phyloP scores from a whole-genome alignment of 1,284 basidiomycete genomes.

The Ustilago cynodontis region DNA sequence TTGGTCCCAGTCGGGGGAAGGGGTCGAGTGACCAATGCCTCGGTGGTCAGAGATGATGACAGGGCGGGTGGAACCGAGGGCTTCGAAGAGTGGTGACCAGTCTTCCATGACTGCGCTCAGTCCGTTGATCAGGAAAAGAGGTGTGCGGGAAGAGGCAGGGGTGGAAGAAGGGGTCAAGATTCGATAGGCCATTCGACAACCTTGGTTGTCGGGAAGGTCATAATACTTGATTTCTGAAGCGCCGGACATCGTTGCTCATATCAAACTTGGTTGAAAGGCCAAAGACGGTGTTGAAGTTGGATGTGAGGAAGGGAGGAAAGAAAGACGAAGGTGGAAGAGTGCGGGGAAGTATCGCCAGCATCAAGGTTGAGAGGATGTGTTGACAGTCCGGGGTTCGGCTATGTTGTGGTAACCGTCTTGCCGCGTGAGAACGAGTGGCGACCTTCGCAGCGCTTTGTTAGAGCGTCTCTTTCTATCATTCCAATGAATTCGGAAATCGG shows the following conservation, averaged over 20 bases:
- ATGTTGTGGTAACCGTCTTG: neutral
- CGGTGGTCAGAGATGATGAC: slow-evolving; percentile 65
- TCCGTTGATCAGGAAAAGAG: slow-evolving; percentile 65
- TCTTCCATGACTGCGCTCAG: slow-evolving; percentile 65
- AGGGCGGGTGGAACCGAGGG: slow-evolving; percentile 39
- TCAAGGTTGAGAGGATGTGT: too few relatives aligned
- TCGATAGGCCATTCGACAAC: slow-evolving; percentile 51
- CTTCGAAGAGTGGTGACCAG: slow-evolving; percentile 60
- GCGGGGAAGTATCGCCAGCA: too few relatives aligned
- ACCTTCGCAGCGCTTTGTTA: neutral
- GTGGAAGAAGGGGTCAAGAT: slow-evolving; percentile 8
- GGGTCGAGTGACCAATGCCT: slow-evolving; percentile 58
- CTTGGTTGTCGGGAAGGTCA: slow-evolving; percentile 13
- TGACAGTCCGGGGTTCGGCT: slow-evolving; percentile 9
- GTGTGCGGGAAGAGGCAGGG: slow-evolving; percentile 9
- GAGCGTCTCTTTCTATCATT: too few relatives aligned
- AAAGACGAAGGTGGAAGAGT: neutral
- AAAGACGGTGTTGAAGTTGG: neutral
- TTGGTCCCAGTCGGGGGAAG: slow-evolving; percentile 51
- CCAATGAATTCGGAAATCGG: neutral
- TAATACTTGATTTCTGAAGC: slow-evolving; percentile 18
- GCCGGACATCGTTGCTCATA: neutral
- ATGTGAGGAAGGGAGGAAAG: neutral
- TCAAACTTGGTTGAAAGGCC: too few relatives aligned
- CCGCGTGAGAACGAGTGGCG: neutral